Percentiles rank a stretch among this genome's conserved stretches.
Evolutionary conservation across 139 green algal genomes (phyloP).

Genomic region (Volvox reticuliferus): DNA sequence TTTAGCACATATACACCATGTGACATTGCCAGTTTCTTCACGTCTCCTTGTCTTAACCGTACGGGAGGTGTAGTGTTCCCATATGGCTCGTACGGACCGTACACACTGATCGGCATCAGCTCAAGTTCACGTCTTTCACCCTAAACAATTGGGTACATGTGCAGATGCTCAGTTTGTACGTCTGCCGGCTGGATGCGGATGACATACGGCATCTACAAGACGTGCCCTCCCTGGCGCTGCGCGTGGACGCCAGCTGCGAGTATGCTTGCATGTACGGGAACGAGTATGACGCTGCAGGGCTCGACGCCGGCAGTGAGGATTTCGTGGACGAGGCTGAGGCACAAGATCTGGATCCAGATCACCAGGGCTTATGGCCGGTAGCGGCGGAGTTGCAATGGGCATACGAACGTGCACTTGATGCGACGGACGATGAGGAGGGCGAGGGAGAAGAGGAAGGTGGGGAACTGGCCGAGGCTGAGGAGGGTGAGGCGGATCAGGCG

Average conservation of each 20-base stretch:
- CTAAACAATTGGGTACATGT: neutral
- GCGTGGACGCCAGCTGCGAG: slow-evolving; percentile 19
- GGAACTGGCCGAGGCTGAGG: neutral
- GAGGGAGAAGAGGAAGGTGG: neutral
- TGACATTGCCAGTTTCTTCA: no score
- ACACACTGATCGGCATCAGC: neutral
- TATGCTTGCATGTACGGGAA: neutral
- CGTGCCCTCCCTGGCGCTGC: neutral
- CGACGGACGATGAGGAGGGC: neutral
- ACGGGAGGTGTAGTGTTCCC: no score
- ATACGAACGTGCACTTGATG: slow-evolving; percentile 14
- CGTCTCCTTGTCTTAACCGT: no score
- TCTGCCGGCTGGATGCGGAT: neutral
- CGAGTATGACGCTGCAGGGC: neutral
- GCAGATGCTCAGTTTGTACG: slow-evolving; percentile 6
- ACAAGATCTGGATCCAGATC: neutral
- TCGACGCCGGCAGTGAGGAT: slow-evolving; percentile 1
- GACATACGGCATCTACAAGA: neutral
- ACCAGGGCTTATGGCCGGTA: neutral
- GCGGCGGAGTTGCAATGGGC: slow-evolving; percentile 1
- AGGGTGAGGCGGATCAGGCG: neutral
- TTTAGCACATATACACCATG: no score
- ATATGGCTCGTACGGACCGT: neutral
- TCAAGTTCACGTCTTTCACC: neutral
- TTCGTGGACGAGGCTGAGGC: slow-evolving; percentile 34